Evolutionary conservation across 495 filamentous ascomycete genomes (phyloP).

Genomic region (Chaetomium tenue): DNA sequence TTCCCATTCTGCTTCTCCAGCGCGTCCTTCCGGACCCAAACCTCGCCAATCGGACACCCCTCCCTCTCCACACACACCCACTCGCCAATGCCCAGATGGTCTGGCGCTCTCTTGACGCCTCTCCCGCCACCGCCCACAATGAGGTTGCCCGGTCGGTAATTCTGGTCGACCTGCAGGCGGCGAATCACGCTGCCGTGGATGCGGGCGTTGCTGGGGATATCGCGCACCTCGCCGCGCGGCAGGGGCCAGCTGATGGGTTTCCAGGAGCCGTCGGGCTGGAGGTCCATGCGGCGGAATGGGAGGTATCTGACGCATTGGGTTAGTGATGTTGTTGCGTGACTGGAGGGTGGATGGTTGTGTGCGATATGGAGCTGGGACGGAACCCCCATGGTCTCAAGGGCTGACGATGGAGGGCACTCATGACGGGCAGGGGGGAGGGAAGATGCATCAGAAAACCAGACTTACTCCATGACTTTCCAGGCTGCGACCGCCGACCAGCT

Average conservation of each 20-base stretch:
- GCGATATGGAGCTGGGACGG: no score
- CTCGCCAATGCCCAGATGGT: slow-evolving; percentile 63
- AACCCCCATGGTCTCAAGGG: no score
- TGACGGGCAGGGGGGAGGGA: not conserved
- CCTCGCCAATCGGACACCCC: slow-evolving; percentile 66
- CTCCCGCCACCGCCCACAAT: slow-evolving; percentile 78
- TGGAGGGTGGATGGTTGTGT: no score
- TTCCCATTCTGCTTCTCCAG: slow-evolving; percentile 12
- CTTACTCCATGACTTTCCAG: slow-evolving; percentile 76
- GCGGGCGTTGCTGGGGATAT: slow-evolving; percentile 69
- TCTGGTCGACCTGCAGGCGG: slow-evolving; percentile 62
- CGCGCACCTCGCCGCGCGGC: slow-evolving; percentile 75
- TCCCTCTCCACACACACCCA: slow-evolving; percentile 66
- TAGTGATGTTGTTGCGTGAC: no score
- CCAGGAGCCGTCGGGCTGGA: slow-evolving; percentile 72
- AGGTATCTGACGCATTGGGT: slow-evolving; percentile 47
- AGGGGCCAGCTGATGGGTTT: slow-evolving; percentile 78
- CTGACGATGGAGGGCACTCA: no score
- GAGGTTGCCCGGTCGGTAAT: slow-evolving; percentile 77
- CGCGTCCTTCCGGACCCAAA: slow-evolving; percentile 46
- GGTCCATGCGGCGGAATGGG: slow-evolving; percentile 81
- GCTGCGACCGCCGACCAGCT: slow-evolving; percentile 56
- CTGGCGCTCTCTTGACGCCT: slow-evolving; percentile 58
- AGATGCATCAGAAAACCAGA: not conserved
- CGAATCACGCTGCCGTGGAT: slow-evolving; percentile 73